Percentiles rank a stretch among this genome's conserved stretches.
Conservation (phyloP, 2,329 filamentous ascomycete species). For the Onygenales sp. region DNA sequence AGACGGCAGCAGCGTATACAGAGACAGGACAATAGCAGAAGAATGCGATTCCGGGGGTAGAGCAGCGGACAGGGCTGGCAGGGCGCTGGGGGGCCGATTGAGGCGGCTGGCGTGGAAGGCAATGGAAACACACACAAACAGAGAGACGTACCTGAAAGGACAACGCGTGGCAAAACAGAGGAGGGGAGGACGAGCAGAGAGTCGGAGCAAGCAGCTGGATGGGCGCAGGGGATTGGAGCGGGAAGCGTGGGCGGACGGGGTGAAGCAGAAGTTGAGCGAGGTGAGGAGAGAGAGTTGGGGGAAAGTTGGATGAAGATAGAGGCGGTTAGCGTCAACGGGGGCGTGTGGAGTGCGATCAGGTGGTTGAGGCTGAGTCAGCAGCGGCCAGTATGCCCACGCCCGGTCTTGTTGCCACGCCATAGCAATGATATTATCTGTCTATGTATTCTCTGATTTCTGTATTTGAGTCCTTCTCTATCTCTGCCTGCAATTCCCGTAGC, state of each 20-base stretch:
- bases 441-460: too few species aligned
- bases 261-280: too few species aligned
- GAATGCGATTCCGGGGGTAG: background rate
- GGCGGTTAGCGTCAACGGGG: too few species aligned
- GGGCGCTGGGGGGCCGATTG: background rate
- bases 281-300: too few species aligned
- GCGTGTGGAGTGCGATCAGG: too few species aligned
- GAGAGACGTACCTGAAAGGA: background rate
- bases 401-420: too few species aligned
- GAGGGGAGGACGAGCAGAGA: background rate
- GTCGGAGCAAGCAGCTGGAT: background rate
- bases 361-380: too few species aligned
- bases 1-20: background rate
- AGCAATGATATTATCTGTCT: too few species aligned
- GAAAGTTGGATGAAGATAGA: too few species aligned
- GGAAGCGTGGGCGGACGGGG: background rate
- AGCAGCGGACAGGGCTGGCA: background rate
- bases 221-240: background rate
- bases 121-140: constrained; percentile 1
- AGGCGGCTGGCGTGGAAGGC: background rate
- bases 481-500: too few species aligned
- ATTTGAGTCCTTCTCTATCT: too few species aligned
- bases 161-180: background rate
- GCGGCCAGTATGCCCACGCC: too few species aligned
- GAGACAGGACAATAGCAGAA: background rate